Percentiles rank a stretch among this genome's conserved stretches.
These are phyloP conservation scores for Exsudoporus frostii DNA, from an alignment of 768 basidiomycete genomes.

Conservation along the genomic window DNA sequence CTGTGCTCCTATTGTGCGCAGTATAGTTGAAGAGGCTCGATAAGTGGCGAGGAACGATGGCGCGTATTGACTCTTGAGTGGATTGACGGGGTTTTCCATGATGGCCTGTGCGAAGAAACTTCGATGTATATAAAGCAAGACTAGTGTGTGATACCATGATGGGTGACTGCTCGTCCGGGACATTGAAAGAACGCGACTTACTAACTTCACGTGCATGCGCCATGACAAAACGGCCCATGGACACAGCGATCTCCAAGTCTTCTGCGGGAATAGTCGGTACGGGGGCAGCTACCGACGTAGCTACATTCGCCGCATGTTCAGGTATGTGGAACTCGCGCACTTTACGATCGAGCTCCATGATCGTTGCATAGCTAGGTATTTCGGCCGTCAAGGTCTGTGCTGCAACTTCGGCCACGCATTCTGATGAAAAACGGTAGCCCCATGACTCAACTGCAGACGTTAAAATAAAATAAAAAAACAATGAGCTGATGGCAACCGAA, in stretches of 20 bases:
- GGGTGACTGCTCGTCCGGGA: neutral
- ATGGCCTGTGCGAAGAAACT: constrained; percentile 72
- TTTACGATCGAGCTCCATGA: constrained; percentile 66
- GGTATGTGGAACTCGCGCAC: constrained; percentile 64
- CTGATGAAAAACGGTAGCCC: constrained; percentile 61
- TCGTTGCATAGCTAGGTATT: constrained; percentile 58
- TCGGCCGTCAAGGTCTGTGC: constrained; percentile 60
- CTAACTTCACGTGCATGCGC: constrained; percentile 35
- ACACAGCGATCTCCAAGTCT: constrained; percentile 18
- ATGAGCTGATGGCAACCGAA: neutral
- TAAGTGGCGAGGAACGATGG: constrained; percentile 65
- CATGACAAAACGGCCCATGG: constrained; percentile 41
- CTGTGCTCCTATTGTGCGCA: constrained; percentile 49
- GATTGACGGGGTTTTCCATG: constrained; percentile 63
- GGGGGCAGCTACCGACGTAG: constrained; percentile 32
- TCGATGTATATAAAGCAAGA: constrained; percentile 61
- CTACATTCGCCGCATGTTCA: constrained; percentile 39
- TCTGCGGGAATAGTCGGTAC: constrained; percentile 15
- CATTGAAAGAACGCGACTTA: constrained; percentile 22
- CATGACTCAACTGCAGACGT: constrained; percentile 50
- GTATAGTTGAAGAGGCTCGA: constrained; percentile 53
- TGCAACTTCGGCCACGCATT: constrained; percentile 64
- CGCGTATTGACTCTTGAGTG: constrained; percentile 61
- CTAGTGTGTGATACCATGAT: constrained; percentile 28
- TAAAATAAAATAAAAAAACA: neutral